Evolutionary conservation across 192 early-diverging fungal genomes (phyloP), one percentile per base, ranked within the genome.

Genomic region (Pilobolus umbonatus): DNA sequence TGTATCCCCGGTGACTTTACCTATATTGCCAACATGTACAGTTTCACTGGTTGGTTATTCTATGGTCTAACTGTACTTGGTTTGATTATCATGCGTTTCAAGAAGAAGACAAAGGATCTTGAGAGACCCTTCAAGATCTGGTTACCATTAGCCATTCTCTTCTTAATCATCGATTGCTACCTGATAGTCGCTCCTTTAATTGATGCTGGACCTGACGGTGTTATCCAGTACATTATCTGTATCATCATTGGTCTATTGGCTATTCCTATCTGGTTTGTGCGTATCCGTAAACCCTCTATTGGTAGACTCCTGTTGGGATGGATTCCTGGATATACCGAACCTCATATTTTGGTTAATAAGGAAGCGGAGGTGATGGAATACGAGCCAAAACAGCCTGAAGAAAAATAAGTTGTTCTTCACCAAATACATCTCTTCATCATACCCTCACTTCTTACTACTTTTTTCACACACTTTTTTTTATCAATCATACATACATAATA

Each of bases 1-100:
- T 74, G 80, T 44, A 54, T 81, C 5, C 69, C 82, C 7, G 89
- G 88, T 6, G 14, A 75, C 63, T 48, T 88, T 50, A 80, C 74
- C 6, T 76, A 75, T 9, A 72, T 91, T 14, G 84, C 87, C 28
- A 89, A 79, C 48, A 83, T 91, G 61, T 90, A 85, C 69, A 83
- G 82, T 19, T 81, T 88, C 28, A 78, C 79, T 15, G 78, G 81
- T 3, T 91, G 89, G 89, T 55, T 81, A 36, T 81, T 78, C 66
- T 78, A 78, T 24, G 76, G 76, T 14, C 34, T 78, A 10, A 65
- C 64, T 19, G 57, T 78, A 15, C 32, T 60, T 31, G 76, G 76
- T 0, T 36, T 78, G 29, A 39, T 78, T 11, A 57, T 68, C n/a
- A 51, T 78, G 51, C 39, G 76, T 3, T 68, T 68, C 49, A 58